A percentile compares a stretch with the other conserved stretches of the same genome.
phyloP scores from a whole-genome alignment of 805 yeast species.

The Blastobotrys muscicola region DNA sequence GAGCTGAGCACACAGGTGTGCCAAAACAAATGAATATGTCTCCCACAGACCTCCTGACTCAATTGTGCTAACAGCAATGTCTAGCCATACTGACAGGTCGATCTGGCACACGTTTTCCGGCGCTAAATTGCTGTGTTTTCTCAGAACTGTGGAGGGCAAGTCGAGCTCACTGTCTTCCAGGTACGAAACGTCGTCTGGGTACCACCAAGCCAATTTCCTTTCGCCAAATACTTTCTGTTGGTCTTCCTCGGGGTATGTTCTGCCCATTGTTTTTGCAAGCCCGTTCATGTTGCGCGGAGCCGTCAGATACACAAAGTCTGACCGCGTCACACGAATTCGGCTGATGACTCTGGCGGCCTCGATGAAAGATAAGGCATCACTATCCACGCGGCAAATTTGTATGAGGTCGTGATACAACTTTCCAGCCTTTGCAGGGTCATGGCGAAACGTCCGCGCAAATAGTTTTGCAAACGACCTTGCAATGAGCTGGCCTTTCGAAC shows the following conservation, averaged over 20 bases:
- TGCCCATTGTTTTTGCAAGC: constrained; percentile 46
- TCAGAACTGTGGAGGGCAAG: constrained; percentile 27
- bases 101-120: constrained; percentile 21
- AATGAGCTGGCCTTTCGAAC: constrained; percentile 12
- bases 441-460: constrained; percentile 31
- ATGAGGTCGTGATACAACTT: constrained; percentile 28
- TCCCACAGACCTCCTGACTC: constrained; percentile 59
- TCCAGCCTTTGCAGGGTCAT: constrained; percentile 30
- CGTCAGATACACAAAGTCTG: constrained; percentile 38
- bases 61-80: constrained; percentile 39
- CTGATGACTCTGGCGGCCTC: constrained; percentile 42
- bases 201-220: constrained; percentile 38
- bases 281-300: constrained; percentile 57
- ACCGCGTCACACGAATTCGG: constrained; percentile 43
- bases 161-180: constrained; percentile 38
- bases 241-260: constrained; percentile 29
- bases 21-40: constrained; percentile 51
- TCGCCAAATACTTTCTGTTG: constrained; percentile 12
- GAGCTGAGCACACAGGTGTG: constrained; percentile 64
- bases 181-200: constrained; percentile 47
- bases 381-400: constrained; percentile 13
- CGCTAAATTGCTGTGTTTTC: neutral
- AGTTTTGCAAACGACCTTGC: constrained; percentile 19
- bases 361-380: constrained; percentile 26
- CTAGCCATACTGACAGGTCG: constrained; percentile 45